Base-by-base conservation (phyloP, 805 yeast species). In the Kazachstania bromeliacearum region DNA sequence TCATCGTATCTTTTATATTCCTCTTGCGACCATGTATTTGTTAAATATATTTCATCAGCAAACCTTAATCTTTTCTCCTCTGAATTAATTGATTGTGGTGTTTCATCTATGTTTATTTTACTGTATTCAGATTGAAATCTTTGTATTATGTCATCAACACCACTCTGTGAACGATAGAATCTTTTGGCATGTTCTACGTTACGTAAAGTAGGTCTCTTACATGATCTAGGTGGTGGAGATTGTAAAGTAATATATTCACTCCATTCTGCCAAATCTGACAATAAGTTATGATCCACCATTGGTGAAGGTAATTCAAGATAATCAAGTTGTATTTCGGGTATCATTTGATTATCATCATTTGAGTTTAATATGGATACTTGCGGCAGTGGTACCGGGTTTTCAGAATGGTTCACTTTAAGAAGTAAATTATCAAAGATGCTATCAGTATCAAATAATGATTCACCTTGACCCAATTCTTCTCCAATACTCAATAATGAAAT, bases 1-100 rank as follows among this genome's bases (percentile, higher is more conserved):
- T 38, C 43, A 35, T 54, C 57, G 25, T 52, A 46, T 34, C 62
- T 47, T 8, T 45, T 46, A 31, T 57, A 57, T 29, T 53, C 60
- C 8, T 13, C 31, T 5, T 53, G 36, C 10, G 60, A 47, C 48
- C 50, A 51, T 4, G 59, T 54, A 34, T 53, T 49, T 21, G 43
- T 43, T 18, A 57, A 42, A 33, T 50, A 54, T 7, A 57, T 40
- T n/a, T 46, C 47, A 7, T 45, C 31, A 10, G 51, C 42, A 34
- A 57, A 57, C 33, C 51, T 45, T 12, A 53, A 45, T 22, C 32
- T 27, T 33, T 48, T 50, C 10, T 26, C 22, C 5, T 16, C 19
- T 23, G 20, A 16, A 13, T 35, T 24, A 34, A 7, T 18, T 12
- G 22, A 17, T n/a, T 12, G 17, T 4, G 28, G 21, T 20, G 36